Conservation (phyloP, 768 basidiomycete species). For the Phaeotremella skinneri region DNA sequence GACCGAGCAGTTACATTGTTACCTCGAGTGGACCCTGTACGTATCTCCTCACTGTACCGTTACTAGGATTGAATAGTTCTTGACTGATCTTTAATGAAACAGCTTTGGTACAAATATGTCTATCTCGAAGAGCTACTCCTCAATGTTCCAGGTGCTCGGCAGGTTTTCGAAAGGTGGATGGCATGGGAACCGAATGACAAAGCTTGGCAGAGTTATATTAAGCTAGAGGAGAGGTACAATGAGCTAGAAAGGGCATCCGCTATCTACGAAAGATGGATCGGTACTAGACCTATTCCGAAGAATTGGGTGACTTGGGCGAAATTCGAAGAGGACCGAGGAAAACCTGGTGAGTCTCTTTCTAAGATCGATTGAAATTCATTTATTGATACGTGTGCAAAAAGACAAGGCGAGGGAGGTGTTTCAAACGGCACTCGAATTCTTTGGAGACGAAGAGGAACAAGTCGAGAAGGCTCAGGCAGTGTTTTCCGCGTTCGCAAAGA, state of each 20-base stretch:
- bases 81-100: too few relatives aligned
- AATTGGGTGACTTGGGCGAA: constrained; percentile 69
- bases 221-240: constrained; percentile 88
- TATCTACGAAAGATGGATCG: constrained; percentile 70
- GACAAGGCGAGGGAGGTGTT: constrained; percentile 82
- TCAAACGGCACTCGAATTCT: constrained; percentile 85
- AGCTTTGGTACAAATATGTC: constrained; percentile 99
- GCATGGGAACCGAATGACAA: constrained; percentile 99
- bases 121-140: constrained; percentile 95
- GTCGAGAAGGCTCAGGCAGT: constrained; percentile 88
- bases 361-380: too few relatives aligned
- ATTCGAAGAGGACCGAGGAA: constrained; percentile 62
- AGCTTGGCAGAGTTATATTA: constrained; percentile 99
- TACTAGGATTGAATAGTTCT: too few relatives aligned
- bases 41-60: too few relatives aligned
- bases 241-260: constrained; percentile 88
- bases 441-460: constrained; percentile 76
- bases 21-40: constrained; percentile 72
- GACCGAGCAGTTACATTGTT: constrained; percentile 95
- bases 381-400: neutral
- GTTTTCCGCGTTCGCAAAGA: constrained; percentile 89
- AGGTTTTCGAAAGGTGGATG: constrained; percentile 99
- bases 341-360: constrained; percentile 50
- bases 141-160: constrained; percentile 92
- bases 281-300: constrained; percentile 62